Evolutionary conservation across 805 yeast genomes (phyloP), one percentile per base, ranked within the genome.

Genomic region (Priceomyces medius): DNA sequence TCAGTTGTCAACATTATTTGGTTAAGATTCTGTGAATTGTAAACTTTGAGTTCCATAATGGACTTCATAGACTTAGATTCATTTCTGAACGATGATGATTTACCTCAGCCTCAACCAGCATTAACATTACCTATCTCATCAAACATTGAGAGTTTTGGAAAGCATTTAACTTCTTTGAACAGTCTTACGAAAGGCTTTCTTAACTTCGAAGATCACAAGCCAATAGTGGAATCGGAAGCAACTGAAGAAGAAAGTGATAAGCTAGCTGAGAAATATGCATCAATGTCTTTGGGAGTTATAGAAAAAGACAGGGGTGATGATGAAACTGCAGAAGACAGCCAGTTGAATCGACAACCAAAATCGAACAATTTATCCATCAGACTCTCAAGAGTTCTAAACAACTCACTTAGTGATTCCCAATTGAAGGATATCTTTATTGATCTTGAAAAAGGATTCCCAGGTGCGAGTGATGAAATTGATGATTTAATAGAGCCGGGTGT

Each of bases 251-350:
- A 35, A 21, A 38, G 37, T 45, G 27, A 47, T 44, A 32, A 35
- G 12, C 31, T 58, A 20, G 77, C 81, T 2, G 70, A 68, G 38
- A 71, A 70, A 42, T 79, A 79, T 49, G 84, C 83, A 0, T 49
- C 63, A 35, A 44, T 68, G 26, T 73, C 83, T 0, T 49, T 79
- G 31, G 62, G 61, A 16, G 52, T 77, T 44, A 53, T 67, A 13
- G 53, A 56, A n/a, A 46, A 43, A 20, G 45, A 48, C 20, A 43
- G 31, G 4, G 18, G 24, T 6, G 43, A 35, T 2, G 39, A 39
- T 10, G 43, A 40, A 26, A 16, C 24, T 6, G 32, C 4, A 2
- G 34, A 34, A 5, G 24, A 14, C 7, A 17, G 26, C 10, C 8
- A 14, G 7, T 18, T 7, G 9, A 16, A 20, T 4, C 24, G 13